A percentile compares a stretch with the other conserved stretches of the same genome.
Evolutionary conservation across 2,329 filamentous ascomycete genomes (phyloP).

Genomic region (Byssochlamys sp.): DNA sequence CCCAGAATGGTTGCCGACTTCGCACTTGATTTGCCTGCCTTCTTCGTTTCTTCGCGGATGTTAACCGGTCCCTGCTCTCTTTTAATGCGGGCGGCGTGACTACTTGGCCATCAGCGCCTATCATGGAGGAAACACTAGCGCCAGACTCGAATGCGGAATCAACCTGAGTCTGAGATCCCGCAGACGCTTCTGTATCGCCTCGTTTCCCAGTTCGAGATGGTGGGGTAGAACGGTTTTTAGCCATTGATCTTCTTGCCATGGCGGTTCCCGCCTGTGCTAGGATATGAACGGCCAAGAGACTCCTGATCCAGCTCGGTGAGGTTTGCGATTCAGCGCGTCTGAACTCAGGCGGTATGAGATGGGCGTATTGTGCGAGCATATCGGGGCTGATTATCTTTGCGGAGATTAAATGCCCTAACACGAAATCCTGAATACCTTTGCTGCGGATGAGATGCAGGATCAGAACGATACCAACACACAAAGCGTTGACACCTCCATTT

Average conservation of each 20-base stretch:
- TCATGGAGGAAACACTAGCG: constrained; percentile 32
- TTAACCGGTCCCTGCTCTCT: constrained; percentile 49
- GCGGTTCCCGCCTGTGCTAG: constrained; percentile 40
- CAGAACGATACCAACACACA: constrained; percentile 38
- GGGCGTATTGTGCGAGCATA: constrained; percentile 33
- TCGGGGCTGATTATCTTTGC: constrained; percentile 36
- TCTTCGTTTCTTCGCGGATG: constrained; percentile 67
- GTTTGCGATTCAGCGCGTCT: constrained; percentile 33
- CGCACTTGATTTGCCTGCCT: constrained; percentile 86
- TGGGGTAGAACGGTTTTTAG: constrained; percentile 34
- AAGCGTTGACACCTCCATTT: constrained; percentile 36
- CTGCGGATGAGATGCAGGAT: constrained; percentile 38
- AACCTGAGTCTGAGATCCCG: constrained; percentile 33
- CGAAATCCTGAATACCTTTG: constrained; percentile 42
- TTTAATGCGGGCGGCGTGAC: constrained; percentile 44
- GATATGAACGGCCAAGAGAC: constrained; percentile 41
- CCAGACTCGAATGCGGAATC: constrained; percentile 35
- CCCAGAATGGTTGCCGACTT: constrained; percentile 86
- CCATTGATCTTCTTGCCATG: constrained; percentile 39
- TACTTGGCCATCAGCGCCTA: constrained; percentile 36
- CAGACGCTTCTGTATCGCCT: constrained; percentile 37
- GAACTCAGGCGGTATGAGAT: constrained; percentile 36
- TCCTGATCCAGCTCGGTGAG: constrained; percentile 37
- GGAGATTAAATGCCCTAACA: constrained; percentile 35
- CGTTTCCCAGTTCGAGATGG: constrained; percentile 34